These are phyloP conservation scores for Pisolithus sp. DNA, from an alignment of 768 basidiomycete genomes.

Conservation along the genomic window DNA sequence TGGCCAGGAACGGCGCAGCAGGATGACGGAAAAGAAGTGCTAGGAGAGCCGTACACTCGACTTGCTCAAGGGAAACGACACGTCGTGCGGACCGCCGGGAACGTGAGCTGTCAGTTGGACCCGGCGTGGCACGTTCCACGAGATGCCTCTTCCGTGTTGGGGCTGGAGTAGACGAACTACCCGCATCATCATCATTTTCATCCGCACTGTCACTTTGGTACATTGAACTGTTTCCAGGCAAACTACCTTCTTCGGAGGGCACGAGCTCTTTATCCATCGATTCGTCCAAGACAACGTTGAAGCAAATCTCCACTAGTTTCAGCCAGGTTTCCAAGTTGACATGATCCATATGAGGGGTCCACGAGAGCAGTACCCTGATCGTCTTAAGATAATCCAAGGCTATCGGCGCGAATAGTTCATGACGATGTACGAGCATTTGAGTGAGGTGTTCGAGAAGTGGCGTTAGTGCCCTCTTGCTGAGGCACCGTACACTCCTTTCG, in stretches of 20 bases:
- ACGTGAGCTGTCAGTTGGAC: conserved; percentile 13
- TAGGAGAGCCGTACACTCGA: conserved; percentile 66
- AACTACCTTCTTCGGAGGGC: conserved; percentile 13
- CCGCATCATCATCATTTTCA: conserved; percentile 27
- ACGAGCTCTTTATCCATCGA: conserved; percentile 30
- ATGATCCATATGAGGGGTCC: conserved; percentile 74
- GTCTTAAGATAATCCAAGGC: conserved; percentile 80
- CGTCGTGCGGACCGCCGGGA: conserved; percentile 19
- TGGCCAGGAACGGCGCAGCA: conserved; percentile 49
- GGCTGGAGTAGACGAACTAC: conserved; percentile 16
- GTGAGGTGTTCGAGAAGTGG: conserved; percentile 60
- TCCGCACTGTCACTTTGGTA: conserved; percentile 28
- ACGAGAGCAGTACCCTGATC: conserved; percentile 56
- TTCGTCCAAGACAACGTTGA: conserved; percentile 73
- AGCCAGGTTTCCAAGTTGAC: conserved; percentile 63
- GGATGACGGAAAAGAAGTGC: conserved; percentile 52
- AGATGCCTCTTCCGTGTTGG: conserved; percentile 20
- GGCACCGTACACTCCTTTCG: conserved; percentile 49
- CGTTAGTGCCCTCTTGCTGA: conserved; percentile 51
- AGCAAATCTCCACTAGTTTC: conserved; percentile 57
- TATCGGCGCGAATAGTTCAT: conserved; percentile 52
- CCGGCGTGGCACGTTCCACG: conserved; percentile 19
- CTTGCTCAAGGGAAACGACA: conserved; percentile 49
- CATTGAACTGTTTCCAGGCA: conserved; percentile 21
- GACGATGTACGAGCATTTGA: conserved; percentile 48